Evolutionary conservation across 352 stramenopile species (phyloP).

Genomic region (Globisporangium solare): DNA sequence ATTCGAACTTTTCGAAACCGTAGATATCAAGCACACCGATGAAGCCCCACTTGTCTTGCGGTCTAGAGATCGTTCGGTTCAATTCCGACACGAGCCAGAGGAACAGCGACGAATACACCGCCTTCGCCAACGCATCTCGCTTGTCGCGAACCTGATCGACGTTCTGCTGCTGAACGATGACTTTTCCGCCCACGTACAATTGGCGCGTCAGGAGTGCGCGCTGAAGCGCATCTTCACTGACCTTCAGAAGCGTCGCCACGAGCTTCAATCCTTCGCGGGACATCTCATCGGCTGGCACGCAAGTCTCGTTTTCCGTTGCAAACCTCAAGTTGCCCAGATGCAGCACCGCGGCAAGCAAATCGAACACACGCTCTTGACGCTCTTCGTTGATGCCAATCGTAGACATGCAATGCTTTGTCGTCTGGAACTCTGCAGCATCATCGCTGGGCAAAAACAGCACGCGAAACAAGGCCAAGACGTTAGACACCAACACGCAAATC

Average conservation of each 20-base stretch:
- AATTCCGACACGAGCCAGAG: slow-evolving; percentile 88
- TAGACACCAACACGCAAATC: slow-evolving; percentile 5
- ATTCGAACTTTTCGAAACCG: slow-evolving; percentile 96
- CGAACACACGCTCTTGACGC: slow-evolving; percentile 81
- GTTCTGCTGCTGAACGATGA: slow-evolving; percentile 88
- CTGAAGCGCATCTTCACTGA: slow-evolving; percentile 71
- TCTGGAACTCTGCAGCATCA: slow-evolving; percentile 81
- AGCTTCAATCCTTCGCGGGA: slow-evolving; percentile 44
- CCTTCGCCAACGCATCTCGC: slow-evolving; percentile 88
- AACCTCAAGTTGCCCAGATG: slow-evolving; percentile 89
- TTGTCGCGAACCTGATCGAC: slow-evolving; percentile 86
- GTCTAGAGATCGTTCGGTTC: slow-evolving; percentile 86
- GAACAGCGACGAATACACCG: slow-evolving; percentile 92
- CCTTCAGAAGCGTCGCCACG: slow-evolving; percentile 70
- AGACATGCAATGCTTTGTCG: slow-evolving; percentile 79
- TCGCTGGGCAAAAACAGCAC: slow-evolving; percentile 22
- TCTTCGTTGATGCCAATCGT: slow-evolving; percentile 85
- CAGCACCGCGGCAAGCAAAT: slow-evolving; percentile 81
- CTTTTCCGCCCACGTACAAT: slow-evolving; percentile 85
- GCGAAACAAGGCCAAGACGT: not conserved
- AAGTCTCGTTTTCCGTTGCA: slow-evolving; percentile 75
- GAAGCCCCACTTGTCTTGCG: slow-evolving; percentile 83
- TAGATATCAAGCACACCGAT: slow-evolving; percentile 98
- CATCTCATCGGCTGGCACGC: slow-evolving; percentile 46
- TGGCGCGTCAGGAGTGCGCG: slow-evolving; percentile 77